Conservation (phyloP, 805 yeast genomes). For the Blastobotrys terrestris region DNA sequence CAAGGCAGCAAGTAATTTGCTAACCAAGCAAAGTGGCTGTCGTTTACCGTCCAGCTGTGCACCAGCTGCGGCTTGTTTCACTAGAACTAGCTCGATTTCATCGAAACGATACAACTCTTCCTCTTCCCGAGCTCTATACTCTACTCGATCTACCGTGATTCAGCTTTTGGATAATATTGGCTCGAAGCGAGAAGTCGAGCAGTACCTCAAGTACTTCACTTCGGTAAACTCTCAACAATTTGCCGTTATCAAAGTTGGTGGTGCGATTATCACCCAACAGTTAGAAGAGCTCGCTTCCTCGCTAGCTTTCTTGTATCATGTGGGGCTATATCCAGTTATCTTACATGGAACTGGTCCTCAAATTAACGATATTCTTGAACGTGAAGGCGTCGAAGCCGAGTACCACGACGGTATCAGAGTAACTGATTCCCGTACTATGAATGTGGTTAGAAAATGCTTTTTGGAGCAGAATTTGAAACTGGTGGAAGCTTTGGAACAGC, state of each 20-base stretch:
- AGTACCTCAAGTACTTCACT: constrained; percentile 91
- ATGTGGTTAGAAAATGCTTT: constrained; percentile 92
- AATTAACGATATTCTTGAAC: constrained; percentile 87
- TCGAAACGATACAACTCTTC: background rate
- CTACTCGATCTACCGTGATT: constrained; percentile 89
- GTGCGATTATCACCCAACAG: constrained; percentile 96
- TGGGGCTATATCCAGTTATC: constrained; percentile 94
- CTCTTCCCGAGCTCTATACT: constrained; percentile 14
- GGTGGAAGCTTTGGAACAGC: constrained; percentile 90
- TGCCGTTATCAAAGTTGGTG: constrained; percentile 98
- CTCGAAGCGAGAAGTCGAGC: constrained; percentile 96
- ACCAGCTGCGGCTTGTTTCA: background rate
- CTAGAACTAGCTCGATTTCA: background rate
- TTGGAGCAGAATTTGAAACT: constrained; percentile 90
- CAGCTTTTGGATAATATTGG: constrained; percentile 94
- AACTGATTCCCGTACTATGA: constrained; percentile 91
- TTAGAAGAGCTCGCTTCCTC: constrained; percentile 91
- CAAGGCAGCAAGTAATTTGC: background rate
- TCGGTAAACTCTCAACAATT: constrained; percentile 84
- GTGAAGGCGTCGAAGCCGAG: constrained; percentile 91
- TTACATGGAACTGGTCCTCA: constrained; percentile 99
- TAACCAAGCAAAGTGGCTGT: background rate
- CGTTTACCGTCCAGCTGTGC: background rate
- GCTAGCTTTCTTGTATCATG: constrained; percentile 91
- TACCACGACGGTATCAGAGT: constrained; percentile 95